Conservation (phyloP, 805 yeast species). For the Wickerhamiella slavikovae region DNA sequence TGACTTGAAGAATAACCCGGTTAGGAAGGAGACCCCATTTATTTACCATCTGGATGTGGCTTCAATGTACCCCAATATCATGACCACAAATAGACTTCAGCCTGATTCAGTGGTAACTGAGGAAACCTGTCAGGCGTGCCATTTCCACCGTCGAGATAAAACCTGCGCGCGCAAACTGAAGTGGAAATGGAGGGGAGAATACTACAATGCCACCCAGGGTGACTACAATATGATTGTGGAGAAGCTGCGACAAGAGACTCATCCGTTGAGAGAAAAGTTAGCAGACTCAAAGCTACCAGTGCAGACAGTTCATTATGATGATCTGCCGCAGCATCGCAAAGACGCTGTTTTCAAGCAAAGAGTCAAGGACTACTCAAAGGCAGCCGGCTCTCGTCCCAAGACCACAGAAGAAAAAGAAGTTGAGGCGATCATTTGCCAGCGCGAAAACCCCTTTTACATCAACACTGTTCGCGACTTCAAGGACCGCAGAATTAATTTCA, state of each 20-base stretch:
- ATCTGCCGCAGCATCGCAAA: conserved; percentile 58
- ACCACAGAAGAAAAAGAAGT: conserved; percentile 69
- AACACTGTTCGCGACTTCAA: conserved; percentile 86
- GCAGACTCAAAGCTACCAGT: not conserved
- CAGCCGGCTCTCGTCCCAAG: conserved; percentile 64
- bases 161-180: conserved; percentile 75
- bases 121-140: conserved; percentile 93
- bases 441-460: conserved; percentile 94
- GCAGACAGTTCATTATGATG: conserved; percentile 34
- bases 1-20: conserved; percentile 41
- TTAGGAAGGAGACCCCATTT: conserved; percentile 55
- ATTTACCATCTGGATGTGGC: conserved; percentile 98
- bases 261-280: conserved; percentile 16
- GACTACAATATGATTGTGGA: conserved; percentile 82
- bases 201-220: conserved; percentile 70
- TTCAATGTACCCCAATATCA: conserved; percentile 96
- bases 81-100: conserved; percentile 91
- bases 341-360: conserved; percentile 56
- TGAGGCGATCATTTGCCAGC: conserved; percentile 87
- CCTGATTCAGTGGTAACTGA: conserved; percentile 96
- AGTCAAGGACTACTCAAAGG: conserved; percentile 63
- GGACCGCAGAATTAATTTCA: conserved; percentile 90
- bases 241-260: conserved; percentile 49
- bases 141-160: conserved; percentile 88
- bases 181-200: conserved; percentile 99